A percentile compares a stretch with the other conserved stretches of the same genome.
Conservation (phyloP, 2,329 filamentous ascomycete species). For the Calonectria crousiana region DNA sequence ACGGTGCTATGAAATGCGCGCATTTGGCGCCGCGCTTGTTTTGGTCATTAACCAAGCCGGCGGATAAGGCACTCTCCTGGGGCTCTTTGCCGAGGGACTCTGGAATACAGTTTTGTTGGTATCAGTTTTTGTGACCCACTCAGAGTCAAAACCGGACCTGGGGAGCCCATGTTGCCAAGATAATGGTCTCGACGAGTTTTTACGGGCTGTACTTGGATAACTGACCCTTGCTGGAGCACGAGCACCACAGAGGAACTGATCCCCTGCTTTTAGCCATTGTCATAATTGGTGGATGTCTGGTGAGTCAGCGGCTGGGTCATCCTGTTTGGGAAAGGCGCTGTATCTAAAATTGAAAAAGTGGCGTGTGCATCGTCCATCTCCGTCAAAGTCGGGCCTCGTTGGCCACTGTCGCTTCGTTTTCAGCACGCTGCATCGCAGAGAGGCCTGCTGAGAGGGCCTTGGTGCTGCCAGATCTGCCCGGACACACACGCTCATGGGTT, state of each 20-base stretch:
- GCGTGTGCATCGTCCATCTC: not conserved
- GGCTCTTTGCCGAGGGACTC: not conserved
- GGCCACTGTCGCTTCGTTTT: not conserved
- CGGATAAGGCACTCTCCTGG: not conserved
- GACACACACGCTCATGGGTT: not conserved
- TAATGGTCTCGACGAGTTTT: not conserved
- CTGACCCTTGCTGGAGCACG: too few relatives aligned
- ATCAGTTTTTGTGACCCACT: not conserved
- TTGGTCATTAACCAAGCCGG: not conserved
- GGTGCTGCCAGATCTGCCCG: not conserved
- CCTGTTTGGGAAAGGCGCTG: not conserved
- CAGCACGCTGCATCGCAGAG: not conserved
- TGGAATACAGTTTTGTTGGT: not conserved
- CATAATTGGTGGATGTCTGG: not conserved
- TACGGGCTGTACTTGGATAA: not conserved
- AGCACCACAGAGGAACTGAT: not conserved
- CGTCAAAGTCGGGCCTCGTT: not conserved
- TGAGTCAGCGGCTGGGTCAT: not conserved
- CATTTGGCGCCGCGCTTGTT: not conserved
- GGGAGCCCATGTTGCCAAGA: not conserved
- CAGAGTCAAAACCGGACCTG: not conserved
- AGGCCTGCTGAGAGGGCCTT: not conserved
- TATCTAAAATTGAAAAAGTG: not conserved
- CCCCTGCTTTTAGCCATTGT: not conserved
- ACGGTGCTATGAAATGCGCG: not conserved